These are phyloP conservation scores for Lactarius psammicola DNA, from an alignment of 768 basidiomycete species.

Conservation along the genomic window DNA sequence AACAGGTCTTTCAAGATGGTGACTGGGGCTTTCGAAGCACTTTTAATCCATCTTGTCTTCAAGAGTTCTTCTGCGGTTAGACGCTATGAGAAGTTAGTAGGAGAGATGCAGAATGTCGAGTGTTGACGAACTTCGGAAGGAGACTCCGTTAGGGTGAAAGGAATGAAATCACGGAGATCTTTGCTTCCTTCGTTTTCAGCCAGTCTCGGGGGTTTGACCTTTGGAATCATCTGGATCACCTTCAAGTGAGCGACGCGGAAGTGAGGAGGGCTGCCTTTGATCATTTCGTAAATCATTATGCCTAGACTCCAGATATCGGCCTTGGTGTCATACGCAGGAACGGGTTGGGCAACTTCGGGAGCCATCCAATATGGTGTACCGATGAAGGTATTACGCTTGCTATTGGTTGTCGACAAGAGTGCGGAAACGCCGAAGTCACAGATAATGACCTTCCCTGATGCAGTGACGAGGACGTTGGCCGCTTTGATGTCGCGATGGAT, in stretches of 20 bases:
- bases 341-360: constrained; percentile 89
- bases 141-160: constrained; percentile 75
- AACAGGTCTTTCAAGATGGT: constrained; percentile 78
- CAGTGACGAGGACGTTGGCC: constrained; percentile 91
- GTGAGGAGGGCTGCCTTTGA: constrained; percentile 94
- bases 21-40: constrained; percentile 61
- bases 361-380: constrained; percentile 99
- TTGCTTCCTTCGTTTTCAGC: constrained; percentile 75
- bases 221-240: constrained; percentile 88
- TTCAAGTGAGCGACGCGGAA: constrained; percentile 75
- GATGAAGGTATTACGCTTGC: constrained; percentile 94
- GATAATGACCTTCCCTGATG: constrained; percentile 87
- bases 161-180: constrained; percentile 87
- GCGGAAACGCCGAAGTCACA: constrained; percentile 99
- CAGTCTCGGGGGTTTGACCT: constrained; percentile 77
- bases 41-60: constrained; percentile 90
- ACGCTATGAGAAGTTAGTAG: constrained; percentile 49
- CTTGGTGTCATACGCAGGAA: constrained; percentile 92
- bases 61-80: constrained; percentile 84
- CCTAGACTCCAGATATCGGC: constrained; percentile 99
- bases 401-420: constrained; percentile 74
- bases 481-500: constrained; percentile 99
- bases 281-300: constrained; percentile 95
- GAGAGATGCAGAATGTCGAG: neutral
- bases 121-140: constrained; percentile 63